phyloP scores from a whole-genome alignment of 257 asterid species.

The Solanum pennellii region DNA sequence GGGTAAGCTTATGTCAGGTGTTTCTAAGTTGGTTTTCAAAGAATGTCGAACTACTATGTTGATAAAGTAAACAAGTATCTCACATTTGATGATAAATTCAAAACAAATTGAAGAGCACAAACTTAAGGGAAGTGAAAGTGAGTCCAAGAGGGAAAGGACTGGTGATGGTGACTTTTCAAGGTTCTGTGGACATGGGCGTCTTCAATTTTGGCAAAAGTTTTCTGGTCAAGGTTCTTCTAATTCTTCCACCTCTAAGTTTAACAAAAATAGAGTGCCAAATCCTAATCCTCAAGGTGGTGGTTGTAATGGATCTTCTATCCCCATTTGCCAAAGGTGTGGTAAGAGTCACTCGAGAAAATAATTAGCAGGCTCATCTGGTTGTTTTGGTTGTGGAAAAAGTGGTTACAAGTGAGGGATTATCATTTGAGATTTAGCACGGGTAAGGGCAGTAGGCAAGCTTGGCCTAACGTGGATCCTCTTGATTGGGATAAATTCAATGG shows the following conservation, averaged over 20 bases:
- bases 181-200: not conserved
- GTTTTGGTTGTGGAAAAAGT: not conserved
- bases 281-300: not conserved
- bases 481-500: not conserved
- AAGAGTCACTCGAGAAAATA: not conserved
- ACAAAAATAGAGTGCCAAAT: no score
- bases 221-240: not conserved
- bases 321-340: no score
- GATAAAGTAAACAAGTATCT: not conserved
- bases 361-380: not conserved
- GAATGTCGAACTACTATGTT: not conserved
- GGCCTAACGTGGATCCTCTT: no score
- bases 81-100: not conserved
- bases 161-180: not conserved
- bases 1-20: not conserved
- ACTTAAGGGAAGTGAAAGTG: not conserved
- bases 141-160: not conserved
- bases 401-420: not conserved
- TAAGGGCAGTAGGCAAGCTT: not conserved
- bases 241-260: not conserved
- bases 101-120: not conserved
- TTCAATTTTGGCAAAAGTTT: not conserved
- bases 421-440: not conserved
- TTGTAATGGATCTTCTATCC: not conserved
- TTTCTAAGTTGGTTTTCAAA: not conserved